Conservation (phyloP, 2,329 filamentous ascomycete species). For the Plenodomus biglobosus region DNA sequence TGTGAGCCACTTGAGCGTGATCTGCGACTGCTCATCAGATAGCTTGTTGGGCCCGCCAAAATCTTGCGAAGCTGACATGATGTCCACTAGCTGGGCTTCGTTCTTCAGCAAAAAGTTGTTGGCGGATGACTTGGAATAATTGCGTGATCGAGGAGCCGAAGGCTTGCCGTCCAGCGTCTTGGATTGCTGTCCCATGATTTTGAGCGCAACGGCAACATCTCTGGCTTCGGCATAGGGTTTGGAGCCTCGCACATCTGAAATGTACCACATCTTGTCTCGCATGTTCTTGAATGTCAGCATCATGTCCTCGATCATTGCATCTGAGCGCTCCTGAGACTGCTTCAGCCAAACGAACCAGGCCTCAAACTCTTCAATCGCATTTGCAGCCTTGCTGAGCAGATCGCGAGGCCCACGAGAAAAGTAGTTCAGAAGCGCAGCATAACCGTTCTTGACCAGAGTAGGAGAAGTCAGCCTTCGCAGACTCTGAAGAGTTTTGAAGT, state of each 20-base stretch:
- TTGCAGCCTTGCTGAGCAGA: slow-evolving; percentile 67
- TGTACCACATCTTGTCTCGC: slow-evolving; percentile 98
- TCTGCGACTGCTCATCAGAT: slow-evolving; percentile 90
- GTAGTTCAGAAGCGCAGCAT: slow-evolving; percentile 71
- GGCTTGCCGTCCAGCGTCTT: slow-evolving; percentile 46
- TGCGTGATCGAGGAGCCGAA: slow-evolving; percentile 45
- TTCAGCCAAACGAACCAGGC: slow-evolving; percentile 83
- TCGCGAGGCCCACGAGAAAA: slow-evolving; percentile 72
- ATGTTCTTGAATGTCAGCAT: slow-evolving; percentile 72
- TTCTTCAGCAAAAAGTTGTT: slow-evolving; percentile 72
- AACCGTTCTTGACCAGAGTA: slow-evolving; percentile 66
- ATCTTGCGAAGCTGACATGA: slow-evolving; percentile 78
- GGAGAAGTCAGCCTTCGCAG: slow-evolving; percentile 64
- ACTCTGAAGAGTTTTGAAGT: slow-evolving; percentile 79
- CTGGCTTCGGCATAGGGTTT: slow-evolving; percentile 83
- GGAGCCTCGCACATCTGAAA: slow-evolving; percentile 89
- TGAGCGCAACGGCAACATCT: slow-evolving; percentile 82
- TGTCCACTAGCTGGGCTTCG: slow-evolving; percentile 82
- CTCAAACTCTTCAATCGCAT: slow-evolving; percentile 75
- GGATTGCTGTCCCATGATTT: slow-evolving; percentile 74
- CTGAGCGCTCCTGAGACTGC: slow-evolving; percentile 76
- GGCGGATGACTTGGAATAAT: slow-evolving; percentile 49
- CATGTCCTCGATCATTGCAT: slow-evolving; percentile 72
- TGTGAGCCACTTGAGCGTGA: slow-evolving; percentile 79
- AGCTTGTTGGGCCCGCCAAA: slow-evolving; percentile 93